A percentile compares a stretch with the other conserved stretches of the same genome.
Evolutionary conservation across 2,329 filamentous ascomycete genomes (phyloP).

Genomic region (Helminthosporium solani): DNA sequence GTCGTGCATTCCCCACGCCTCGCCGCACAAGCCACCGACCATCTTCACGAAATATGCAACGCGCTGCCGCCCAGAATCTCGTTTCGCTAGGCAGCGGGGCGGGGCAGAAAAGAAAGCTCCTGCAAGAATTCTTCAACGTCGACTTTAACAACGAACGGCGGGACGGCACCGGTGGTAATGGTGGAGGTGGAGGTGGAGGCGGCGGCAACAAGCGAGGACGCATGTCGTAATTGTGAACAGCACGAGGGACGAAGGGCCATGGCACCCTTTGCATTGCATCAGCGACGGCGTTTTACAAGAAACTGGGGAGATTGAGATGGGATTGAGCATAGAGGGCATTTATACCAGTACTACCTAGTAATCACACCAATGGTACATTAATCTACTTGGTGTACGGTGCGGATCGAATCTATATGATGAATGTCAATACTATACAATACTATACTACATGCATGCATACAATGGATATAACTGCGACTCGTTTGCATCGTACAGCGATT

Average conservation of each 20-base stretch:
- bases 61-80: conserved; percentile 37
- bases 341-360: not conserved
- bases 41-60: conserved; percentile 31
- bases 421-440: too few relatives aligned
- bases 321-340: not conserved
- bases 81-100: conserved; percentile 61
- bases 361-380: too few relatives aligned
- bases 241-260: conserved; percentile 1
- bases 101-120: conserved; percentile 70
- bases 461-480: too few relatives aligned
- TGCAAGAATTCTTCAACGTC: conserved; percentile 74
- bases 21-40: conserved; percentile 41
- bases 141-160: conserved; percentile 61
- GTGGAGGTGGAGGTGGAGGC: too few relatives aligned
- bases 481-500: too few relatives aligned
- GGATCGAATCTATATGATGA: too few relatives aligned
- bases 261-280: conserved; percentile 7
- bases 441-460: too few relatives aligned
- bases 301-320: not conserved
- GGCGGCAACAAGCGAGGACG: conserved; percentile 44
- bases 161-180: conserved; percentile 50
- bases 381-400: too few relatives aligned
- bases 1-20: conserved; percentile 34
- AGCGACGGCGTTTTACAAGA: conserved; percentile 11
- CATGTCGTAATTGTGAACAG: conserved; percentile 29